These are phyloP conservation scores for Narthecium ossifragum DNA, from an alignment of 106 monocot species.

Conservation along the genomic window DNA sequence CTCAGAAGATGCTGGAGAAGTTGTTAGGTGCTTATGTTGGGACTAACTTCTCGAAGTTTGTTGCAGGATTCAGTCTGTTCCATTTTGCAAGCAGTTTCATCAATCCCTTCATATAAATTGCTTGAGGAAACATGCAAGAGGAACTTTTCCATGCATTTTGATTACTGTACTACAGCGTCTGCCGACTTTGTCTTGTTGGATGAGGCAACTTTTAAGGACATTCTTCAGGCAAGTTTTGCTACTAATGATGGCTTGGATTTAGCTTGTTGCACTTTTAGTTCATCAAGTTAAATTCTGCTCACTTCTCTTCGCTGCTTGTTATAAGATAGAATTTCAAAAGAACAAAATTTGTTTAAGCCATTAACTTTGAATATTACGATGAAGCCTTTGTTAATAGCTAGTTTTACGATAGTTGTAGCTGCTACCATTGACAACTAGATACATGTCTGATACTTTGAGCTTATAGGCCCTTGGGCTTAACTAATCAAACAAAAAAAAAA, in stretches of 20 bases:
- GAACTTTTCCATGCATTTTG: constrained; percentile 80
- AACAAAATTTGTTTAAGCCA: no score
- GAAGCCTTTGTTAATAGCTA: no score
- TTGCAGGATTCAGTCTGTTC: constrained; percentile 85
- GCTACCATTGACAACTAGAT: no score
- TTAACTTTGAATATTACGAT: no score
- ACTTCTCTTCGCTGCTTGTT: neutral
- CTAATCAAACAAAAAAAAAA: no score
- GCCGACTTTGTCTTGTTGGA: constrained; percentile 65
- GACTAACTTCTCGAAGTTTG: constrained; percentile 50
- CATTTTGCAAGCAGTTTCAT: constrained; percentile 61
- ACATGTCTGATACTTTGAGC: no score
- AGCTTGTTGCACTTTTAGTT: neutral
- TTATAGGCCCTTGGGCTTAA: no score
- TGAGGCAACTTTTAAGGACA: constrained; percentile 57
- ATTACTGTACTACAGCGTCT: constrained; percentile 92
- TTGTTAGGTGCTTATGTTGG: constrained; percentile 35
- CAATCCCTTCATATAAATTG: constrained; percentile 75
- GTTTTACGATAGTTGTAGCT: no score
- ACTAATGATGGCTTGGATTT: neutral
- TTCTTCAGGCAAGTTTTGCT: constrained; percentile 67
- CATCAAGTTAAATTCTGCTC: neutral
- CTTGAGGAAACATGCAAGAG: constrained; percentile 82
- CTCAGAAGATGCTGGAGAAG: constrained; percentile 49
- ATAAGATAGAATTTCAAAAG: no score